Evolutionary conservation across 2,329 filamentous ascomycete species (phyloP).

Genomic region (Claviceps sp.): DNA sequence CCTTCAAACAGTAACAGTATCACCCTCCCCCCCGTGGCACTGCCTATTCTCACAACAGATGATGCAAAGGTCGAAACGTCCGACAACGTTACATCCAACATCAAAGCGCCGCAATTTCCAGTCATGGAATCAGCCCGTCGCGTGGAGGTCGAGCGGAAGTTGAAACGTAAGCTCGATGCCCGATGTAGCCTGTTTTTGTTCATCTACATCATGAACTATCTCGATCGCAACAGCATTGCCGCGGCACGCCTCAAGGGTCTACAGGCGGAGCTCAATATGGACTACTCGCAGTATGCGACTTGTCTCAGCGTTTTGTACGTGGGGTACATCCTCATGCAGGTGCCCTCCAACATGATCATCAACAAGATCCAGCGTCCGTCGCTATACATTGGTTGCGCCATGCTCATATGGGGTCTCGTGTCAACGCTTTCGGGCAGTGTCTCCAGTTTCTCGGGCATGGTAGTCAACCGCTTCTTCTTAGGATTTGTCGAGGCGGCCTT

Average conservation of each 20-base stretch:
- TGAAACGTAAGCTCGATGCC: slow-evolving; percentile 58
- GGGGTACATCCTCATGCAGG: slow-evolving; percentile 52
- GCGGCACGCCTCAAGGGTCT: slow-evolving; percentile 52
- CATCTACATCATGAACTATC: slow-evolving; percentile 65
- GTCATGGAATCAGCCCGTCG: slow-evolving; percentile 35
- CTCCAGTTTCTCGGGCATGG: slow-evolving; percentile 38
- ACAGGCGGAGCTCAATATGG: slow-evolving; percentile 43
- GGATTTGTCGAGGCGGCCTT: slow-evolving; percentile 53
- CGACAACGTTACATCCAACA: neutral
- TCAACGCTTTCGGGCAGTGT: slow-evolving; percentile 42
- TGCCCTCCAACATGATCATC: slow-evolving; percentile 44
- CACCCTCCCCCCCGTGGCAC: no score
- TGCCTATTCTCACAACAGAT: neutral
- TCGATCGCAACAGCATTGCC: slow-evolving; percentile 56
- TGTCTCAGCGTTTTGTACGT: slow-evolving; percentile 52
- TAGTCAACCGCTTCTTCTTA: slow-evolving; percentile 43
- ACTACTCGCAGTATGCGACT: slow-evolving; percentile 47
- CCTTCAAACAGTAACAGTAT: no score
- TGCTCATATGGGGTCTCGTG: slow-evolving; percentile 47
- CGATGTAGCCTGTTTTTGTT: slow-evolving; percentile 56
- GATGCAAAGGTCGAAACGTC: neutral
- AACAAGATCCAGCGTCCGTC: slow-evolving; percentile 38
- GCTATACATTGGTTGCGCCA: slow-evolving; percentile 36
- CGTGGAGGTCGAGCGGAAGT: slow-evolving; percentile 42
- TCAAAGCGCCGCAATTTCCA: neutral